Evolutionary conservation across 2,329 filamentous ascomycete species (phyloP).

Genomic region (Penicillium sp.): DNA sequence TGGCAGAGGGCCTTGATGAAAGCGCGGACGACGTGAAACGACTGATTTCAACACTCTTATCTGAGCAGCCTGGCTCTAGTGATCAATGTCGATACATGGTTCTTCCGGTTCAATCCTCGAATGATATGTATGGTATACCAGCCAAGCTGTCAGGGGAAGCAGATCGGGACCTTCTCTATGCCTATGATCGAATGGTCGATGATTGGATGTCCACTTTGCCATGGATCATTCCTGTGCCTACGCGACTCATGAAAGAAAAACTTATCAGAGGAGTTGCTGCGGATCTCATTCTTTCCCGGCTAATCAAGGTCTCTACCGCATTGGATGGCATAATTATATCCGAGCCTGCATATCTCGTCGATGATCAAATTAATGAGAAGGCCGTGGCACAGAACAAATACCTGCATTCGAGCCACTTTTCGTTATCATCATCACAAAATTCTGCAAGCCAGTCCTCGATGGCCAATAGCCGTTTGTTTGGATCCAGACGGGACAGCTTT

Average conservation of each 20-base stretch:
- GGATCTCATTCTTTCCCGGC: constrained; percentile 38
- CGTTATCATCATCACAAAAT: constrained; percentile 3
- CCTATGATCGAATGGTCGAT: constrained; percentile 39
- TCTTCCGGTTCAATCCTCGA: constrained; percentile 22
- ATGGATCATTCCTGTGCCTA: constrained; percentile 34
- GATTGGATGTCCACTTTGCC: constrained; percentile 39
- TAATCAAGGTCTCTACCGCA: constrained; percentile 23
- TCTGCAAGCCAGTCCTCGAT: constrained; percentile 2
- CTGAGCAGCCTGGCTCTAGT: constrained; percentile 1
- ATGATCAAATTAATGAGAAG: neutral
- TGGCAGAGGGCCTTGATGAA: constrained; percentile 40
- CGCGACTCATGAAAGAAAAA: constrained; percentile 42
- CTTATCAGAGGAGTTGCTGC: constrained; percentile 37
- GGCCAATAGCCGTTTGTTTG: neutral
- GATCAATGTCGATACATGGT: constrained; percentile 17
- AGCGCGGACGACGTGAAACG: constrained; percentile 31
- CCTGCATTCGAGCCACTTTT: constrained; percentile 3
- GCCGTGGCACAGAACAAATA: constrained; percentile 2
- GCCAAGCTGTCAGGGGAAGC: constrained; percentile 1
- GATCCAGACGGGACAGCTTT: neutral
- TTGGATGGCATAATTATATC: neutral
- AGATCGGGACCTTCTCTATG: constrained; percentile 24
- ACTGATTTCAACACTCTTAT: constrained; percentile 24
- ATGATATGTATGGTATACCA: constrained; percentile 13
- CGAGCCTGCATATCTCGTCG: neutral